Base-by-base conservation (phyloP, 345 rosid genomes). In the Heritiera fomes region DNA sequence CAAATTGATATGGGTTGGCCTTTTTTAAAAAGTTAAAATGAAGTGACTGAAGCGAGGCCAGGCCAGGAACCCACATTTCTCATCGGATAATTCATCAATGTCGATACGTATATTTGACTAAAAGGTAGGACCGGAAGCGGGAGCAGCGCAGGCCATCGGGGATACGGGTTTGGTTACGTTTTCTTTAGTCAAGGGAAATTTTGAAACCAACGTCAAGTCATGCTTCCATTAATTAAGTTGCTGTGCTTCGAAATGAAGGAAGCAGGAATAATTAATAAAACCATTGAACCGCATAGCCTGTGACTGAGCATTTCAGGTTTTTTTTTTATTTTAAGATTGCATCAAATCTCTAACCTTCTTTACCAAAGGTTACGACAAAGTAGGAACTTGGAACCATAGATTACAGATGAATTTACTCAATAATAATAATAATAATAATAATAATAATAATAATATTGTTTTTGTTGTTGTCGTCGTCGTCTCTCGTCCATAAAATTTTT, bases 191-290 rank as follows among this genome's bases (percentile, higher is more conserved):
- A 50, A 71, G 14, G 75, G 23, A 71, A 71, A 50, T 3, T 71
- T 32, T 71, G 43, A 71, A 50, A 71, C 41, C 23, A 71, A 50
- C 23, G 75, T 71, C 75, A 50, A 30, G 6, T 71, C 75, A 50
- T 50, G 61, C 75, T 46, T 17, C 75, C 49, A 71, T 50, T 50
- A 50, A 71, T 71, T 71, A 69, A 47, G 6, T 20, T 67, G 53
- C 9, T 67, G 15, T 45, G 40, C 56, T 23, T 47, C 4, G 15
- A 28, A 60, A 12, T 3, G 64, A 60, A 59, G n/a, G 56, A 52
- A 52, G 18, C 43, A 3, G 56, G 10, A 45, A 8, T 0, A 56
- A 4, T n/a, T 8, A 8, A 32, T 13, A 34, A 32, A 63, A 30
- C 43, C 43, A 32, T 32, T 8, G 66, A 61, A 7, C 13, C 4